These are phyloP conservation scores for Eucalyptus fibrosa DNA, from an alignment of 345 rosid genomes.

Conservation along the genomic window DNA sequence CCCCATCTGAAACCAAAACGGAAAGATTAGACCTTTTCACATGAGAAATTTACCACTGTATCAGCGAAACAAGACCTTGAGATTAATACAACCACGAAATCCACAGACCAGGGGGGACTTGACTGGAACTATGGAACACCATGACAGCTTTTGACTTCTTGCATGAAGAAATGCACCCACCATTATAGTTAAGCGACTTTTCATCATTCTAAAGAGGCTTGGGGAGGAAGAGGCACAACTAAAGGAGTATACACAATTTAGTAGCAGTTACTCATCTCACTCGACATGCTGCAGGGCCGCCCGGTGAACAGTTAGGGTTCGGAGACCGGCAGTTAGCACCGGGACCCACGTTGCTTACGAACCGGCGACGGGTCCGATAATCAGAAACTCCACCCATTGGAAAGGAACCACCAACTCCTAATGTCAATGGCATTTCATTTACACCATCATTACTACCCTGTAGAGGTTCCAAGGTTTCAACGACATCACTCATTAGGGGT, in stretches of 20 bases:
- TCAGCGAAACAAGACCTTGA: background rate
- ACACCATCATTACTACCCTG: conserved; percentile 42
- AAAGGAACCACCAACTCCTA: conserved; percentile 27
- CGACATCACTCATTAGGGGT: conserved; percentile 95
- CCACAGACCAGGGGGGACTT: background rate
- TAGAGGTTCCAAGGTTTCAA: conserved; percentile 85
- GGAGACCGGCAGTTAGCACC: conserved; percentile 74
- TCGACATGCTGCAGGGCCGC: conserved; percentile 71
- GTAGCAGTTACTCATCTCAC: conserved; percentile 43
- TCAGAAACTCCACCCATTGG: conserved; percentile 68
- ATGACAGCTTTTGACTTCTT: background rate
- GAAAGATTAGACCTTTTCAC: background rate
- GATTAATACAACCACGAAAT: background rate
- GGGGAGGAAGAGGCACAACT: conserved; percentile 21
- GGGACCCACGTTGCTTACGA: conserved; percentile 60
- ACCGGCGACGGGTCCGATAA: conserved; percentile 46
- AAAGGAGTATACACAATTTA: conserved; percentile 19
- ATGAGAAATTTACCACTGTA: background rate
- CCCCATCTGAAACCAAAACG: background rate
- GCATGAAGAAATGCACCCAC: background rate
- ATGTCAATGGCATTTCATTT: conserved; percentile 26
- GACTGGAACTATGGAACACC: background rate
- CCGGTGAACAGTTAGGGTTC: conserved; percentile 61
- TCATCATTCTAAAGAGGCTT: conserved; percentile 7
- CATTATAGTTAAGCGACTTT: background rate